Conservation (phyloP, 2,329 filamentous ascomycete genomes). For the Ceratocystis diversiconidia region DNA sequence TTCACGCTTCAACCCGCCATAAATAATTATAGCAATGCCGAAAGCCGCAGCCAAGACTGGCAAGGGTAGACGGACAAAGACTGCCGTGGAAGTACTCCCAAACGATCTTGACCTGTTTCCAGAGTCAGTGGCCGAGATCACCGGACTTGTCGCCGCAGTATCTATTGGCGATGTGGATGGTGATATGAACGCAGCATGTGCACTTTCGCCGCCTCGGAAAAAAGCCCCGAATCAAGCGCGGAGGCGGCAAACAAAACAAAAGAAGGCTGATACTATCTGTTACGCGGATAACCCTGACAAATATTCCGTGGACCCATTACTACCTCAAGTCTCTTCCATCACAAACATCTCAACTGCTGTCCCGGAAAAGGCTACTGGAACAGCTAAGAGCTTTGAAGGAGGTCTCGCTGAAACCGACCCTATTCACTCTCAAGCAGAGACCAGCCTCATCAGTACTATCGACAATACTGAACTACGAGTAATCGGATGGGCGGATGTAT, state of each 20-base stretch:
- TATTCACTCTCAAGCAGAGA: neutral
- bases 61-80: neutral
- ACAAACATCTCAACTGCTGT: neutral
- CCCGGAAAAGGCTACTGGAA: neutral
- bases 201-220: neutral
- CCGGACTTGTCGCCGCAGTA: neutral
- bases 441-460: slow-evolving; percentile 15
- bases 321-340: neutral
- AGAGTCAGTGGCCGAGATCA: neutral
- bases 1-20: neutral
- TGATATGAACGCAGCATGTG: neutral
- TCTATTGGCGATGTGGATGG: neutral
- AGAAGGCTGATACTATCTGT: neutral
- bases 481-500: slow-evolving; percentile 44
- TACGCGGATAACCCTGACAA: neutral
- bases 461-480: slow-evolving; percentile 26
- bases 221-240: neutral
- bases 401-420: neutral
- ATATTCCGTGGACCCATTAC: neutral
- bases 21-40: neutral
- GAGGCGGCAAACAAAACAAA: neutral
- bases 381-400: no score
- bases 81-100: neutral
- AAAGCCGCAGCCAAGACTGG: neutral
- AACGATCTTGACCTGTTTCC: neutral